These are phyloP conservation scores for Rhodotorula graminis DNA, from an alignment of 768 basidiomycete genomes.

Conservation along the genomic window DNA sequence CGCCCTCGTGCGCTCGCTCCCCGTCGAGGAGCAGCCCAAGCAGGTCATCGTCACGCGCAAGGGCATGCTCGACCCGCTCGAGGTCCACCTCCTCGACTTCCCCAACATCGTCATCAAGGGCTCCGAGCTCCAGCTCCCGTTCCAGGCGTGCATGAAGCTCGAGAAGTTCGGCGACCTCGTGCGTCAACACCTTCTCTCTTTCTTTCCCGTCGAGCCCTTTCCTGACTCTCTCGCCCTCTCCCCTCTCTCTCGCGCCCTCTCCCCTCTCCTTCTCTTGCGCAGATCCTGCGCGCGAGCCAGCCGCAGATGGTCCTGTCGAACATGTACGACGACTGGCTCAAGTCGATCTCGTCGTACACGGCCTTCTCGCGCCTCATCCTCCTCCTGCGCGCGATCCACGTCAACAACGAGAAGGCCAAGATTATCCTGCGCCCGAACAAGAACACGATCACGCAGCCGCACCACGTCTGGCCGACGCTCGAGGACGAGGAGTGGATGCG, in stretches of 20 bases:
- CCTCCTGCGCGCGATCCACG: constrained; percentile 92
- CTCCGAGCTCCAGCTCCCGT: constrained; percentile 92
- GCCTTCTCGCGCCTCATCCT: constrained; percentile 97
- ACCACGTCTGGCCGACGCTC: constrained; percentile 95
- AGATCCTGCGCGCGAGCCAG: constrained; percentile 76
- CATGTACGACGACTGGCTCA: constrained; percentile 98
- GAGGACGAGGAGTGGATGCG: constrained; percentile 97
- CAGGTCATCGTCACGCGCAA: constrained; percentile 99
- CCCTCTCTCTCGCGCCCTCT: neutral
- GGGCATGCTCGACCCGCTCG: constrained; percentile 92
- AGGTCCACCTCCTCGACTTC: constrained; percentile 98
- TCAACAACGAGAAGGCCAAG: constrained; percentile 99
- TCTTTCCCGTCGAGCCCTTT: neutral
- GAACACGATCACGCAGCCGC: constrained; percentile 90
- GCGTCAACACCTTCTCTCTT: constrained; percentile 53
- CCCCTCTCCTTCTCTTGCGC: neutral
- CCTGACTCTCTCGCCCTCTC: neutral
- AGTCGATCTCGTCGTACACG: constrained; percentile 97
- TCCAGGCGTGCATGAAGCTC: constrained; percentile 99
- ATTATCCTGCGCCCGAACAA: constrained; percentile 96
- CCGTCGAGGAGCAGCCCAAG: constrained; percentile 99
- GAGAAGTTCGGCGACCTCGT: constrained; percentile 99
- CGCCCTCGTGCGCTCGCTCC: constrained; percentile 88
- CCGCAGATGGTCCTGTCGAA: constrained; percentile 99
- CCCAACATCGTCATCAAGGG: constrained; percentile 99